Percentiles rank a stretch among this genome's conserved stretches.
These are phyloP conservation scores for Coprinopsis cinerea DNA, from an alignment of 768 basidiomycete genomes.

Conservation along the genomic window DNA sequence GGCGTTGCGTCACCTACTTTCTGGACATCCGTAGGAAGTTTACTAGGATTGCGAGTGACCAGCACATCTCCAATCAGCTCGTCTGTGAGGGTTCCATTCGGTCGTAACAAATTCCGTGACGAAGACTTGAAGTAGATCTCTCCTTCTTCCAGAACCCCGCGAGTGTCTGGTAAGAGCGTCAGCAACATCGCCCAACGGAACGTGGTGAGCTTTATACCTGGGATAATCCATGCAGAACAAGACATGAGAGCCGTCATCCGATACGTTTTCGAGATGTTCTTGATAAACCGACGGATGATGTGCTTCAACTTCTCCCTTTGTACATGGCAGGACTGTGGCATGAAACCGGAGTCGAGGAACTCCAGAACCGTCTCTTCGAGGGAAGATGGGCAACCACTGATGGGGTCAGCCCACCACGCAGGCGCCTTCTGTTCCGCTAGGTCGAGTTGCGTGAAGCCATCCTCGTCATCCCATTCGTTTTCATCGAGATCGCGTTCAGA, in stretches of 20 bases:
- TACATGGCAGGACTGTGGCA: slow-evolving; percentile 39
- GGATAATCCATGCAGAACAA: slow-evolving; percentile 56
- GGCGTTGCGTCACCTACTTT: slow-evolving; percentile 33
- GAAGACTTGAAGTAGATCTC: slow-evolving; percentile 57
- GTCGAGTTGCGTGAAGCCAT: slow-evolving; percentile 27
- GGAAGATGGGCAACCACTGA: slow-evolving; percentile 55
- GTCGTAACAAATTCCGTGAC: slow-evolving; percentile 30
- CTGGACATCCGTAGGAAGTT: slow-evolving; percentile 60
- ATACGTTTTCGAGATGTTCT: slow-evolving; percentile 33
- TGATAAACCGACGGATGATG: slow-evolving; percentile 39
- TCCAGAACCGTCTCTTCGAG: slow-evolving; percentile 58
- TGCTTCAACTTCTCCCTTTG: slow-evolving; percentile 48
- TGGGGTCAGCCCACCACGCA: slow-evolving; percentile 63
- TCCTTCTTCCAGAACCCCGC: slow-evolving; percentile 42
- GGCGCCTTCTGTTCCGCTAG: slow-evolving; percentile 35
- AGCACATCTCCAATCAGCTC: slow-evolving; percentile 53
- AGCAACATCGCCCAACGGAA: no score
- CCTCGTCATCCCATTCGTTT: slow-evolving; percentile 30
- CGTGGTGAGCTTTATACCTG: no score
- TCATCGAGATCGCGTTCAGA: slow-evolving; percentile 33
- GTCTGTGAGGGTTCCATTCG: slow-evolving; percentile 41
- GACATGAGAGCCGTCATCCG: slow-evolving; percentile 51
- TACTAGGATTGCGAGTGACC: slow-evolving; percentile 64
- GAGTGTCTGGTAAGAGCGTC: no score
- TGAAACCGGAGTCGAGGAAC: slow-evolving; percentile 56